Evolutionary conservation across 2,329 filamentous ascomycete genomes (phyloP).

Genomic region (Trichoderma hamatum): DNA sequence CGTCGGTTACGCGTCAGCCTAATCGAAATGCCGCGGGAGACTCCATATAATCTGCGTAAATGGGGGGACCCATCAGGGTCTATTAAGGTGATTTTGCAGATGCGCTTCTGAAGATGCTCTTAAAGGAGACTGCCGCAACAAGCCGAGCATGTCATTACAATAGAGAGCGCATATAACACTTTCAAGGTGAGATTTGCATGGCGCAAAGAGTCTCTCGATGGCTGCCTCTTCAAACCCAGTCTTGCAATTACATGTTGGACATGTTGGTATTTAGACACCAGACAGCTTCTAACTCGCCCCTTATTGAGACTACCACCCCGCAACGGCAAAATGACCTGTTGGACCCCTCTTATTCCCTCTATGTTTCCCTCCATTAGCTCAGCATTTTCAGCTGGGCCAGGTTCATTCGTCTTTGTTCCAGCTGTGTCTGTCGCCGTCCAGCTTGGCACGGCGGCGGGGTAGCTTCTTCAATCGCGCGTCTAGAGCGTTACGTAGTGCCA

Average conservation of each 20-base stretch:
- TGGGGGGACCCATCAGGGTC: background rate
- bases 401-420: conserved; percentile 4
- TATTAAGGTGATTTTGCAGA: background rate
- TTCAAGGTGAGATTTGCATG: background rate
- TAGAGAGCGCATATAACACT: background rate
- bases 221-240: background rate
- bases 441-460: conserved; percentile 24
- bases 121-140: background rate
- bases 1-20: conserved; percentile 7
- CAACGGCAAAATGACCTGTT: conserved; percentile 2
- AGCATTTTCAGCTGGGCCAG: conserved; percentile 15
- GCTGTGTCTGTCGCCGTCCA: background rate
- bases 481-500: background rate
- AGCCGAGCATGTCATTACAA: background rate
- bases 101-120: background rate
- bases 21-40: background rate
- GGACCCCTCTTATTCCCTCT: conserved; percentile 5
- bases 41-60: background rate
- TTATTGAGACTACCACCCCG: conserved; percentile 3
- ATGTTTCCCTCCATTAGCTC: background rate
- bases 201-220: background rate
- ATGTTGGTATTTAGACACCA: no score
- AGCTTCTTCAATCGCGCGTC: background rate
- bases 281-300: background rate
- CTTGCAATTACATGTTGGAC: no score